Conservation (phyloP, 2,329 filamentous ascomycete species). For the Penicillium corylophilum region DNA sequence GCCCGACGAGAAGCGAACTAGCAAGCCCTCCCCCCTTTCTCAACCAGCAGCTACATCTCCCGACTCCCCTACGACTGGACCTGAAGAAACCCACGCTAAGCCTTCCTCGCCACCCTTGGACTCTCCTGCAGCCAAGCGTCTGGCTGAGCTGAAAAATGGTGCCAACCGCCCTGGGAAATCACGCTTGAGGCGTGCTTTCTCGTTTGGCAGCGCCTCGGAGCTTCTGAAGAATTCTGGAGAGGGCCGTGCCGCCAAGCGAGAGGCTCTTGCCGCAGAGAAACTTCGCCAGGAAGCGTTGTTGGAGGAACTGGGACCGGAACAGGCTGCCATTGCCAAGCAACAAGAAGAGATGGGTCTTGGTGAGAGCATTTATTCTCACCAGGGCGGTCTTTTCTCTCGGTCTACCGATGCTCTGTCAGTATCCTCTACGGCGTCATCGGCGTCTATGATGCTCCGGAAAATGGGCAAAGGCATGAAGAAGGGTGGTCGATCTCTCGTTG, state of each 20-base stretch:
- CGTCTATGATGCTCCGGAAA: constrained; percentile 69
- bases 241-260: constrained; percentile 51
- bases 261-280: constrained; percentile 51
- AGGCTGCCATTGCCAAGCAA: constrained; percentile 84
- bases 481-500: constrained; percentile 83
- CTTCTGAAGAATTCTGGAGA: constrained; percentile 64
- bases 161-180: constrained; percentile 78
- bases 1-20: constrained; percentile 66
- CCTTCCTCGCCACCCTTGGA: constrained; percentile 34
- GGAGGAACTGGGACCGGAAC: constrained; percentile 80
- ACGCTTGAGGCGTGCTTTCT: constrained; percentile 84
- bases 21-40: constrained; percentile 71
- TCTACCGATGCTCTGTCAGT: constrained; percentile 84
- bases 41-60: constrained; percentile 59
- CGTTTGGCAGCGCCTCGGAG: constrained; percentile 93
- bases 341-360: constrained; percentile 92
- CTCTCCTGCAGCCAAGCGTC: constrained; percentile 77
- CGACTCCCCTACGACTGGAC: constrained; percentile 21
- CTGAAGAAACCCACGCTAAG: constrained; percentile 26
- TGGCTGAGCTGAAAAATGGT: constrained; percentile 83
- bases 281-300: constrained; percentile 63
- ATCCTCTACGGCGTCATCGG: constrained; percentile 50
- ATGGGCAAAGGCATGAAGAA: constrained; percentile 99
- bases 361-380: constrained; percentile 86
- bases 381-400: constrained; percentile 77